phyloP scores from a whole-genome alignment of 2,329 filamentous ascomycete species.

The Fusarium neocosmosporiellum region DNA sequence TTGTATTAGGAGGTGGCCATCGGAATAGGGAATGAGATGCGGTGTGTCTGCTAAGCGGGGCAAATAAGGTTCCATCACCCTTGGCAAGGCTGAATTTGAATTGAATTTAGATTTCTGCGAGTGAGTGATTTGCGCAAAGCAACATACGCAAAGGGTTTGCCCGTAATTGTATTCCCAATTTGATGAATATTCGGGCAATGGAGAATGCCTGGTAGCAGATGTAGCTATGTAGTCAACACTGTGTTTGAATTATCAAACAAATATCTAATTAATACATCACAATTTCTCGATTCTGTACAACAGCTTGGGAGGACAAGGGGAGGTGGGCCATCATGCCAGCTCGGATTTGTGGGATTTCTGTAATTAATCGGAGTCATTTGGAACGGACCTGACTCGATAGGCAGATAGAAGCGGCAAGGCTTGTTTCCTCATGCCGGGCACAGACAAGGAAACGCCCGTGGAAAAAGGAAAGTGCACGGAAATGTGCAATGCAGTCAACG shows the following conservation, averaged over 20 bases:
- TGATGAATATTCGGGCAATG: background rate
- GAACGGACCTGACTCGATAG: slow-evolving; percentile 8
- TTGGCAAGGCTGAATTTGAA: slow-evolving; percentile 27
- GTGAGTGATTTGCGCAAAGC: slow-evolving; percentile 9
- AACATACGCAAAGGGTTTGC: background rate
- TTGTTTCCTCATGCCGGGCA: background rate
- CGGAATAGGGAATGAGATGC: slow-evolving; percentile 2
- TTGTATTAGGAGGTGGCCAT: background rate
- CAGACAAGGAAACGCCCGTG: background rate
- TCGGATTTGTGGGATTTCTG: slow-evolving; percentile 28
- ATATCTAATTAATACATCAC: background rate
- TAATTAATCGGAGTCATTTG: slow-evolving; percentile 4
- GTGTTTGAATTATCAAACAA: background rate
- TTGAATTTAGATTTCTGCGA: background rate
- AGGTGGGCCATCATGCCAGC: slow-evolving; percentile 19
- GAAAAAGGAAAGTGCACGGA: background rate
- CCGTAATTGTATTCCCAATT: background rate
- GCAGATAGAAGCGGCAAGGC: background rate
- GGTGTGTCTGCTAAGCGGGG: background rate
- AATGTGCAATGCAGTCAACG: slow-evolving; percentile 19
- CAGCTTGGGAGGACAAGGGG: background rate
- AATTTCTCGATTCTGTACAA: background rate
- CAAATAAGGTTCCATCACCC: slow-evolving; percentile 29
- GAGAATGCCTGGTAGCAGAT: background rate
- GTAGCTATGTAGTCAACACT: background rate